Percentiles rank a stretch among this genome's conserved stretches.
Evolutionary conservation across 129 eudicot genomes (phyloP).

Genomic region (Daucus carota): DH1_v3.0 NC_030381.2:28764001-28764500

Average conservation of each 20-base stretch:
- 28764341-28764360: no score
- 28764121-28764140: slow-evolving; percentile 69
- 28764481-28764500: not conserved
- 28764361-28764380: no score
- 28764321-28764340: no score
- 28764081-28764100: slow-evolving; percentile 67
- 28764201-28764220: not conserved
- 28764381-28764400: not conserved
- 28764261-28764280: not conserved
- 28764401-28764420: not conserved
- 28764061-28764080: slow-evolving; percentile 96
- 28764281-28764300: not conserved
- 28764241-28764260: not conserved
- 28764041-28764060: slow-evolving; percentile 53
- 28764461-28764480: no score
- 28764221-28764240: no score
- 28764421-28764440: not conserved
- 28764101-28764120: slow-evolving; percentile 82
- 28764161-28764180: slow-evolving; percentile 27
- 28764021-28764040: slow-evolving; percentile 27
- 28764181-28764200: not conserved
- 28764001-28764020: not conserved
- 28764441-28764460: no score
- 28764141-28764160: slow-evolving; percentile 65
- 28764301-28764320: not conserved